Percentiles rank a stretch among this genome's conserved stretches.
Evolutionary conservation across 2,329 filamentous ascomycete species (phyloP).

Genomic region (Sarocladium kiliense): DNA sequence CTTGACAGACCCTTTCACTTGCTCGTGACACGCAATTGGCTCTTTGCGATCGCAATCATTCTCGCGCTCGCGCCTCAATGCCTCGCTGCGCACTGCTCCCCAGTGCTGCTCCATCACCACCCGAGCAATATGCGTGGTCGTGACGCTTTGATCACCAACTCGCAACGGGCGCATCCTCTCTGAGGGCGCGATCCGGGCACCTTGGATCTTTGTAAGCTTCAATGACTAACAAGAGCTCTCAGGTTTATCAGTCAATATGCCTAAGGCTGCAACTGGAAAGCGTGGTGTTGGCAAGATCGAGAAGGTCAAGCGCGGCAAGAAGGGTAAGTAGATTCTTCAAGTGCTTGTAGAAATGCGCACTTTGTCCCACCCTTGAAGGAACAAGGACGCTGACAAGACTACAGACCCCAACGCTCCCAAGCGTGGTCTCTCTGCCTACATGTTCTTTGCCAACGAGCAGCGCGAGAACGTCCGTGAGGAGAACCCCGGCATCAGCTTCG

Average conservation of each 20-base stretch:
- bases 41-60: neutral
- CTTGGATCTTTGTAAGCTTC: neutral
- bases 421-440: constrained; percentile 98
- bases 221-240: neutral
- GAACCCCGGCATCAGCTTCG: constrained; percentile 96
- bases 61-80: neutral
- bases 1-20: neutral
- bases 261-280: constrained; percentile 50
- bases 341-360: too few relatives aligned
- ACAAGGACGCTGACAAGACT: constrained; percentile 11
- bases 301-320: constrained; percentile 51
- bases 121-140: neutral
- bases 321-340: constrained; percentile 40
- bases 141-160: neutral
- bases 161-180: neutral
- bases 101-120: neutral
- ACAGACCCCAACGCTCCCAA: constrained; percentile 96
- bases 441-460: constrained; percentile 99
- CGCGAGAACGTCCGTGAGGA: constrained; percentile 97
- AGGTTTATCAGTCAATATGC: constrained; percentile 41
- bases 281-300: constrained; percentile 45
- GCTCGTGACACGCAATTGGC: neutral
- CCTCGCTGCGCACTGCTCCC: neutral
- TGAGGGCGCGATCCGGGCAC: too few relatives aligned
- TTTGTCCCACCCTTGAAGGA: too few relatives aligned